Base-by-base conservation (phyloP, 225 moss, liverwort and hornwort genomes). In the Asterella californica region DNA sequence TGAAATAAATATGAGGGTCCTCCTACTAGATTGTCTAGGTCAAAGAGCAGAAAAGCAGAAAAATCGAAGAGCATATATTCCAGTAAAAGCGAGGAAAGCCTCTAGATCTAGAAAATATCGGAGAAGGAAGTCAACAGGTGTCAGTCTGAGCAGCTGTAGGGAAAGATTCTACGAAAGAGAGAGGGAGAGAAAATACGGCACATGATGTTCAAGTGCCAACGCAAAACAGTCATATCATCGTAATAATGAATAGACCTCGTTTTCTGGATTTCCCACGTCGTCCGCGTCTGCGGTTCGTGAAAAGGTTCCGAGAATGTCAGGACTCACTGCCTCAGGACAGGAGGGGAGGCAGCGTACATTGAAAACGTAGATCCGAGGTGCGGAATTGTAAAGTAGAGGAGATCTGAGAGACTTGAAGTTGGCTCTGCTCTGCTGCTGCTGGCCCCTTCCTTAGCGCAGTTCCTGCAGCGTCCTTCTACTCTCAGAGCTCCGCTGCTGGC, bases 401-500 rank as follows among this genome's bases (percentile, higher is more conserved):
- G 59, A 76, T 76, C 37, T 76, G 57, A 57, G 37, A 76, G 75
- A 76, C 10, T 59, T 37, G 57, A 76, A 76, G 57, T 38, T 60
- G n/a, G 37, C 75, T 59, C 75, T 59, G 36, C 59, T 74, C 32
- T 53, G 53, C 33, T 30, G 50, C 49, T 52, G 48, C 71, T 48
- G 21, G 42, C 19, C n/a, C n/a, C n/a, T n/a, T n/a, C n/a, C 29
- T 15, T 15, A 72, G 17, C 27, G 72, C 47, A n/a, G 47, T 3
- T 27, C 15, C 17, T 47, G 74, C 53, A 74, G 50, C 32, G 50
- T 74, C 74, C 74, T 74, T 53, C 74, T 74, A 32, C 75, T 76
- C 75, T 59, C 75, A 76, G 75, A 76, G 36, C 75, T 57, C 36
- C 57, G 54, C 75, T 59, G 75, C 71, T 71, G 17, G 18, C 38